Conservation (phyloP, 768 basidiomycete genomes). For the Lyophyllum decastes region DNA sequence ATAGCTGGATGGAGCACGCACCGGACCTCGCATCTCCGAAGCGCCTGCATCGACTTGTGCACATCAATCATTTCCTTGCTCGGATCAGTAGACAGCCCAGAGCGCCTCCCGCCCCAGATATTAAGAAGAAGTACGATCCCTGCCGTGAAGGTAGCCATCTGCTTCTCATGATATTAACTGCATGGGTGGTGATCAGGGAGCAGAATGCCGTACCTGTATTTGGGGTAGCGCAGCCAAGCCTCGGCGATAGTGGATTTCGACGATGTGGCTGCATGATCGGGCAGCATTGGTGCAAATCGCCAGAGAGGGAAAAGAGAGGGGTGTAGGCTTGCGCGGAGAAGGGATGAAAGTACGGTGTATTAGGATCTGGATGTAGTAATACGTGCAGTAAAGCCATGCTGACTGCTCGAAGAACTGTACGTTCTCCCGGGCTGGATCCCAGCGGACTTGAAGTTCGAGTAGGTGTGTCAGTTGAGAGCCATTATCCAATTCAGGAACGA, state of each 20-base stretch:
- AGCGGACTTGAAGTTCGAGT: conserved; percentile 39
- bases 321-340: conserved; percentile 47
- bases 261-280: conserved; percentile 77
- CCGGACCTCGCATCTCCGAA: conserved; percentile 41
- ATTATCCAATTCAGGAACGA: not conserved
- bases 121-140: conserved; percentile 64
- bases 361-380: conserved; percentile 68
- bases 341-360: conserved; percentile 82
- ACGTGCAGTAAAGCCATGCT: conserved; percentile 48
- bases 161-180: not conserved
- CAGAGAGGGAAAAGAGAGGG: conserved; percentile 61
- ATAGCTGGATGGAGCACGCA: conserved; percentile 8
- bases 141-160: conserved; percentile 45
- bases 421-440: conserved; percentile 52
- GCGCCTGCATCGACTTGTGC: conserved; percentile 58
- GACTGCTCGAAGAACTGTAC: conserved; percentile 58
- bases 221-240: conserved; percentile 30
- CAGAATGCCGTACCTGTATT: conserved; percentile 30
- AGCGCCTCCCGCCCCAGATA: conserved; percentile 64
- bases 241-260: conserved; percentile 56
- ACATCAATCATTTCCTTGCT: conserved; percentile 66
- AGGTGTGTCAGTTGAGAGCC: not conserved
- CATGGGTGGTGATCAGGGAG: not conserved
- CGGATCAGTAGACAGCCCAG: conserved; percentile 47
- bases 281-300: conserved; percentile 83